A percentile compares a stretch with the other conserved stretches of the same genome.
Evolutionary conservation across 768 basidiomycete genomes (phyloP).

Genomic region (Hygrocybe punicea): DNA sequence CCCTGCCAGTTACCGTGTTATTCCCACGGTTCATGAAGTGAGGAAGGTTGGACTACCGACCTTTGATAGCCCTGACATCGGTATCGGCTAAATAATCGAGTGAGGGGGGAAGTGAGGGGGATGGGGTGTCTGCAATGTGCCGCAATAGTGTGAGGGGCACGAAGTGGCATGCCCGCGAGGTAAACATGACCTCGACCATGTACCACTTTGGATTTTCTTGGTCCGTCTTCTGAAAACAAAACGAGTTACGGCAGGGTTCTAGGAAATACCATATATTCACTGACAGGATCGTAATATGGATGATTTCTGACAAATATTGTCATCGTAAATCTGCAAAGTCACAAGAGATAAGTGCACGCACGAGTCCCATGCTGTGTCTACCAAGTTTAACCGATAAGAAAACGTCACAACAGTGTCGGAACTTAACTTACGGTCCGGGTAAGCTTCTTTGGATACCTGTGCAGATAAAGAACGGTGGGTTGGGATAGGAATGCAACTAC

Average conservation of each 20-base stretch:
- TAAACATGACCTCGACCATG: constrained; percentile 83
- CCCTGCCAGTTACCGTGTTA: constrained; percentile 32
- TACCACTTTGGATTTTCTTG: constrained; percentile 79
- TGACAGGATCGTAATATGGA: constrained; percentile 76
- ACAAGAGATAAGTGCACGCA: constrained; percentile 34
- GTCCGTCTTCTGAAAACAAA: constrained; percentile 63
- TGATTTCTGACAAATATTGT: constrained; percentile 44
- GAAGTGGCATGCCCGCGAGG: constrained; percentile 62
- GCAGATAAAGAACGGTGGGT: not conserved
- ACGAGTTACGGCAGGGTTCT: not conserved
- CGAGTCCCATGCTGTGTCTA: constrained; percentile 91
- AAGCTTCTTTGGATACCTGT: constrained; percentile 78
- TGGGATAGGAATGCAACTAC: not conserved
- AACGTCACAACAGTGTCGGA: not conserved
- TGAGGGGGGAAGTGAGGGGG: constrained; percentile 43
- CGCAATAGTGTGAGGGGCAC: constrained; percentile 76
- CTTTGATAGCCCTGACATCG: constrained; percentile 61
- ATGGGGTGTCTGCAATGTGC: constrained; percentile 47
- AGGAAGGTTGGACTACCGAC: constrained; percentile 34
- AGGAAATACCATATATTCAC: constrained; percentile 16
- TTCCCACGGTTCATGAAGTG: not conserved
- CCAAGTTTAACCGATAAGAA: constrained; percentile 2
- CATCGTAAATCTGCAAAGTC: constrained; percentile 3
- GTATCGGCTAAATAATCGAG: constrained; percentile 65
- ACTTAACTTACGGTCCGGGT: constrained; percentile 74